Conservation (phyloP, 306 rosid genomes). For the Castanea sativa region DNA sequence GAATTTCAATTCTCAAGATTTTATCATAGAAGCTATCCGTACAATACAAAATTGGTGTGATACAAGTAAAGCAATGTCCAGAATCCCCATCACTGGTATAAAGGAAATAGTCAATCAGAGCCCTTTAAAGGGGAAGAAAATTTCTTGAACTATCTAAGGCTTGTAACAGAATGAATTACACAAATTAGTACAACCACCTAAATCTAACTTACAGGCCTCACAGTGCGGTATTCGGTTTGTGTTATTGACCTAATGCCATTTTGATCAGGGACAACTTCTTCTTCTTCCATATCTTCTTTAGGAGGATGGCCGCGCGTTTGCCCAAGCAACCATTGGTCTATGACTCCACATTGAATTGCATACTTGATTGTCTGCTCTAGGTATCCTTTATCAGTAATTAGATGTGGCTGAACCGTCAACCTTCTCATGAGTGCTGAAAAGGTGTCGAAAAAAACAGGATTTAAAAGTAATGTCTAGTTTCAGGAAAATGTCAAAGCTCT, state of each 20-base stretch:
- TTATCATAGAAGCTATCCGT: slow-evolving; percentile 19
- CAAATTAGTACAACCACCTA: slow-evolving; percentile 21
- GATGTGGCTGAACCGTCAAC: slow-evolving; percentile 74
- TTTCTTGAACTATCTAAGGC: slow-evolving; percentile 11
- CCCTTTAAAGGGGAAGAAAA: slow-evolving; percentile 30
- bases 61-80: slow-evolving; percentile 23
- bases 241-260: slow-evolving; percentile 70
- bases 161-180: slow-evolving; percentile 20
- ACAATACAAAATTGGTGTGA: slow-evolving; percentile 40
- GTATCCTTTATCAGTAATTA: slow-evolving; percentile 70
- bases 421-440: slow-evolving; percentile 78
- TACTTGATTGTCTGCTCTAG: slow-evolving; percentile 64
- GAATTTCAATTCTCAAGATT: background rate
- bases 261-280: slow-evolving; percentile 53
- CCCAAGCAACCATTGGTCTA: slow-evolving; percentile 82
- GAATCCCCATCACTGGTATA: slow-evolving; percentile 25
- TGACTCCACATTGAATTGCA: slow-evolving; percentile 84
- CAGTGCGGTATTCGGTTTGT: slow-evolving; percentile 65
- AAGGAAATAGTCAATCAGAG: slow-evolving; percentile 25
- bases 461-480: slow-evolving; percentile 12
- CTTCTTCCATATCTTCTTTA: slow-evolving; percentile 51
- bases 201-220: slow-evolving; percentile 44
- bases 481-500: background rate
- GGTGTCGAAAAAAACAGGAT: background rate
- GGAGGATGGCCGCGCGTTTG: slow-evolving; percentile 74